phyloP scores from a whole-genome alignment of 805 yeast genomes.

The Pichia manshurica region DNA sequence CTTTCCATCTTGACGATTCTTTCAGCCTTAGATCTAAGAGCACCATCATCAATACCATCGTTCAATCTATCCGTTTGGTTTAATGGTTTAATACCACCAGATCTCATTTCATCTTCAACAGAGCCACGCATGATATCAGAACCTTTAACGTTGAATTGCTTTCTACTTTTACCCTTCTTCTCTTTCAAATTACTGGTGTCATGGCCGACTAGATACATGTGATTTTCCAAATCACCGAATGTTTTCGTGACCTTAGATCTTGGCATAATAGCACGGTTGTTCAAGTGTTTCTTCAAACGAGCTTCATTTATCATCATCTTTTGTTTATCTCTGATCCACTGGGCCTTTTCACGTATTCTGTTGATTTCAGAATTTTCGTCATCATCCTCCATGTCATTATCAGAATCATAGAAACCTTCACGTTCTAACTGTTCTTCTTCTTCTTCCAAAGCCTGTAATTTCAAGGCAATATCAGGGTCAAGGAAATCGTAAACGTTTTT shows the following conservation, averaged over 20 bases:
- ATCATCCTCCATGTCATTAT: slow-evolving; percentile 56
- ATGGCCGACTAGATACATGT: slow-evolving; percentile 85
- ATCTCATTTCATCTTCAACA: slow-evolving; percentile 11
- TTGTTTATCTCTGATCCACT: slow-evolving; percentile 93
- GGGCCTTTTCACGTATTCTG: slow-evolving; percentile 78
- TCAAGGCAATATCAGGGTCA: slow-evolving; percentile 91
- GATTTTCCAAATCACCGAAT: slow-evolving; percentile 75
- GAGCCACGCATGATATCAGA: slow-evolving; percentile 63
- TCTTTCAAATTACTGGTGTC: slow-evolving; percentile 65
- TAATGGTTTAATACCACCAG: slow-evolving; percentile 32
- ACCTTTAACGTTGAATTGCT: slow-evolving; percentile 47
- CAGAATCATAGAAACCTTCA: slow-evolving; percentile 95
- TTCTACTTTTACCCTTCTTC: slow-evolving; percentile 20
- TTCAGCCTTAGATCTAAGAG: slow-evolving; percentile 75
- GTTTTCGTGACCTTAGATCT: slow-evolving; percentile 80
- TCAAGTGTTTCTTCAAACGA: slow-evolving; percentile 77
- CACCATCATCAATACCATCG: slow-evolving; percentile 82
- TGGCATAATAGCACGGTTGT: slow-evolving; percentile 84
- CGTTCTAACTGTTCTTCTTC: slow-evolving; percentile 92
- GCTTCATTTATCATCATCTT: slow-evolving; percentile 88
- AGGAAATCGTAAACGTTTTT: slow-evolving; percentile 94
- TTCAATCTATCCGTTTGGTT: slow-evolving; percentile 73
- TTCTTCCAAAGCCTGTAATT: slow-evolving; percentile 90
- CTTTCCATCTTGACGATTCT: slow-evolving; percentile 84
- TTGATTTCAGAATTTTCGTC: slow-evolving; percentile 46